Evolutionary conservation across 2,329 filamentous ascomycete genomes (phyloP), one percentile per base, ranked within the genome.

Genomic region (Albifimbria verrucaria): DNA sequence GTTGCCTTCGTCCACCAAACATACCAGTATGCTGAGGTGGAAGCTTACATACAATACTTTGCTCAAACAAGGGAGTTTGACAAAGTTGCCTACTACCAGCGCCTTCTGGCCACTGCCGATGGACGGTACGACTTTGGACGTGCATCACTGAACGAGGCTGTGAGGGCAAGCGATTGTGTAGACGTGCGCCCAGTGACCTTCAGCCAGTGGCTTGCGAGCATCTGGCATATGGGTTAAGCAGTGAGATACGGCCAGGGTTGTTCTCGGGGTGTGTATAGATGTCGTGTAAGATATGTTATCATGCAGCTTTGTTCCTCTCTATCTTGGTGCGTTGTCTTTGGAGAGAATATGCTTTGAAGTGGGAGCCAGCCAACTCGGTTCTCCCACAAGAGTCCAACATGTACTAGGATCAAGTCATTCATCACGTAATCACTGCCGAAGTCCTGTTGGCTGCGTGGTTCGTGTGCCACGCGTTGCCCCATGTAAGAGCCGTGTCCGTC

Each of bases 31-130:
- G 57, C 68, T 2, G 71, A 79, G 7, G 70, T 75, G 32, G 66
- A 68, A 55, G 69, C 68, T 1, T 72, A 72, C 60, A 62, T 76
- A 22, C 59, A 67, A 25, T 71, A 75, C 47, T 75, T 72, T 55
- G 72, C 73, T 48, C 73, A 80, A 54, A 72, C 71, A 44, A 73
- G 77, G 11, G 74, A 83, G 57, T 74, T 72, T 52, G 66, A 70
- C 7, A 77, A 74, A 50, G 80, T 78, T 58, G 73, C 75, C 45
- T 76, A 81, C 51, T 78, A 87, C 48, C 79, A 85, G 54, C 76
- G 85, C 26, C 77, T 90, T 22, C 75, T 89, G 36, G 86, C 85
- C 26, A 90, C 88, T 0, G 82, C 82, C 18, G 81, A 87, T 56
- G 84, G 86, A 2, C 79, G 84, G 10, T 91, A 89, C 62, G 82